Conservation (phyloP, 768 basidiomycete species). For the Lentinula edodes region DNA sequence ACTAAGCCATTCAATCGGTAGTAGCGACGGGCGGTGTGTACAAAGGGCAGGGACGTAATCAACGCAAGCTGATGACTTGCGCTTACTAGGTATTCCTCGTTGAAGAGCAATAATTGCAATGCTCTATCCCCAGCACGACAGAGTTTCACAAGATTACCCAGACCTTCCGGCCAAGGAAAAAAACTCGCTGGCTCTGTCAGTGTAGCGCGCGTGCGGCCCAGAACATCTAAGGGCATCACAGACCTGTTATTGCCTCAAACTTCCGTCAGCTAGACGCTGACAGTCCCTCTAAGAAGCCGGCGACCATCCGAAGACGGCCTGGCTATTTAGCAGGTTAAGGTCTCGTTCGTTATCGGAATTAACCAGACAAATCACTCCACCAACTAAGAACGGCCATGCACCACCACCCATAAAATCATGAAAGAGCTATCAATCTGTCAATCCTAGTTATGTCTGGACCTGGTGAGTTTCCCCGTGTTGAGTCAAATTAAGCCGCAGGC, state of each 20-base stretch:
- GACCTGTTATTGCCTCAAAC: no score
- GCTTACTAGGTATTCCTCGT: no score
- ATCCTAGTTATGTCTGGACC: conserved; percentile 74
- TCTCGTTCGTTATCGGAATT: conserved; percentile 95
- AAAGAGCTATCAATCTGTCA: conserved; percentile 84
- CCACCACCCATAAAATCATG: conserved; percentile 83
- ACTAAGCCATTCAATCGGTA: no score
- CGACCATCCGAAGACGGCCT: conserved; percentile 69
- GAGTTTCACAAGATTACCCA: conserved; percentile 47
- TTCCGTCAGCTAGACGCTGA: no score
- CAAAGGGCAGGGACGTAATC: no score
- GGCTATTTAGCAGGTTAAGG: conserved; percentile 92
- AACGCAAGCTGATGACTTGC: no score
- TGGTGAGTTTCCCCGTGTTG: conserved; percentile 80
- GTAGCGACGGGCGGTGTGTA: no score
- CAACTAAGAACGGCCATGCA: conserved; percentile 89
- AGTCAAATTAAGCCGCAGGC: conserved; percentile 85
- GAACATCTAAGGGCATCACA: no score
- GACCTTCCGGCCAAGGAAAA: conserved; percentile 71
- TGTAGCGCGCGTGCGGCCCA: no score
- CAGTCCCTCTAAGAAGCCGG: conserved; percentile 34
- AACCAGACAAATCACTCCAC: conserved; percentile 96
- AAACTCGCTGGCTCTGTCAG: background rate
- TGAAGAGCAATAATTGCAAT: no score
- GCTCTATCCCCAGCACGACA: no score